Evolutionary conservation across 2,329 filamentous ascomycete genomes (phyloP), one percentile per base, ranked within the genome.

Genomic region (Teratosphaeriaceae sp.): DNA sequence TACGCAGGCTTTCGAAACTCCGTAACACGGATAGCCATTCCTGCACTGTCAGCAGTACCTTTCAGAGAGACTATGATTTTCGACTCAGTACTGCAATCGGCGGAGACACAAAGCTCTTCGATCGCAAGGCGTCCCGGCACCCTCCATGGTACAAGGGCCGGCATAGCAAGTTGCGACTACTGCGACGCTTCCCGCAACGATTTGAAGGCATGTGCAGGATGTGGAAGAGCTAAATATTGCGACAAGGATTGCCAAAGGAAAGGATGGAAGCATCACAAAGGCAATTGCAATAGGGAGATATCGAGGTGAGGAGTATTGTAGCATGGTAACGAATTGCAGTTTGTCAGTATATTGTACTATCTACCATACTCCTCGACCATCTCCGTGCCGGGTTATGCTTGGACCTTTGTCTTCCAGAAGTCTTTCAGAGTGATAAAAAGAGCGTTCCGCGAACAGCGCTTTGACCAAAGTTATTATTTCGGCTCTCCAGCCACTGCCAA

Each of bases 1-100:
- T 31, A 31, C 29, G 29, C 29, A 31, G 29, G 29, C 29, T 31
- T 31, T 31, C 29, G 13, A 31, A 31, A 31, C 29, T 31, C 18
- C 13, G 29, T 16, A 31, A 31, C 29, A 15, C 29, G 29, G 29
- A 31, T 31, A 15, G 29, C 29, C 13, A 31, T 31, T 31, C 29
- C 29, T 31, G 29, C 27, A 30, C 27, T 30, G 27, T 30, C 27
- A 30, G 27, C 27, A 30, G 27, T 30, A 5, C 27, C 11, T 30
- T 30, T 30, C 27, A 30, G 27, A 12, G 27, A 30, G 27, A 30
- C 4, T 4, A 30, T 30, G 27, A 12, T 30, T 5, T 30, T 30
- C 27, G 27, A 30, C 27, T 30, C 27, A 30, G 27, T 30, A 30
- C 27, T 30, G 11, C 27, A 30, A 12, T 30, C 27, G 27, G 27